Evolutionary conservation across 2,329 filamentous ascomycete genomes (phyloP).

Genomic region (Aspergillus fischeri): DNA sequence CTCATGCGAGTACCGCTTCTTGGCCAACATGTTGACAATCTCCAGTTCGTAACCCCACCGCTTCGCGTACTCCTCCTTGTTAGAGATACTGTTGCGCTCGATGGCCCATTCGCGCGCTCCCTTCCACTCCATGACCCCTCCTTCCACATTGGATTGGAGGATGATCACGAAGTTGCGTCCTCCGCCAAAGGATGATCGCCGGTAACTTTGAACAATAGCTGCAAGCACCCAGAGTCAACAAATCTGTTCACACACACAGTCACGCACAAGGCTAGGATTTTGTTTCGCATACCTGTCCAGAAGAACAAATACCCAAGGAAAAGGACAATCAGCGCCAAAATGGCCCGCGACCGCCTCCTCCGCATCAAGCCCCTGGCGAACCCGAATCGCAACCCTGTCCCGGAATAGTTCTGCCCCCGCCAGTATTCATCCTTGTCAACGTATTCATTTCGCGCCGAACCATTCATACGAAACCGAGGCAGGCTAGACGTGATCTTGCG

Average conservation of each 20-base stretch:
- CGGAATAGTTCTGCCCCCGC: constrained; percentile 47
- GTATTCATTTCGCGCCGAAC: constrained; percentile 39
- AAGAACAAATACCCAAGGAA: constrained; percentile 64
- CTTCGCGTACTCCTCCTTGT: constrained; percentile 84
- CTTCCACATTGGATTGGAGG: constrained; percentile 86
- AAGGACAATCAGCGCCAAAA: constrained; percentile 58
- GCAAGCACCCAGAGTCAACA: constrained; percentile 32
- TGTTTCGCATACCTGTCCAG: constrained; percentile 58
- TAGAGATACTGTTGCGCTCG: constrained; percentile 89
- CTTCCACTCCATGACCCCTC: constrained; percentile 99
- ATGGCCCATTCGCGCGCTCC: constrained; percentile 96
- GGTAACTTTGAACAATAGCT: constrained; percentile 60
- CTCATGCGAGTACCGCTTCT: constrained; percentile 97
- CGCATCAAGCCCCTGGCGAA: constrained; percentile 53
- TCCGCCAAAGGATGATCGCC: constrained; percentile 70
- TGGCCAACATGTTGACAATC: constrained; percentile 96
- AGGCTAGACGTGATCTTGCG: constrained; percentile 74
- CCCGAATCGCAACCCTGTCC: constrained; percentile 28
- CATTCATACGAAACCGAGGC: constrained; percentile 61
- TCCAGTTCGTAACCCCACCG: constrained; percentile 95
- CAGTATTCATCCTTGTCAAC: constrained; percentile 71
- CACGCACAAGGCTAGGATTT: not conserved
- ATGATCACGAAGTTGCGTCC: constrained; percentile 93
- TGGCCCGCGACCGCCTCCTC: constrained; percentile 60
- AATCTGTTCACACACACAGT: constrained; percentile 10